phyloP scores from a whole-genome alignment of 2,329 filamentous ascomycete genomes.

The Calonectria multiphialidica region DNA sequence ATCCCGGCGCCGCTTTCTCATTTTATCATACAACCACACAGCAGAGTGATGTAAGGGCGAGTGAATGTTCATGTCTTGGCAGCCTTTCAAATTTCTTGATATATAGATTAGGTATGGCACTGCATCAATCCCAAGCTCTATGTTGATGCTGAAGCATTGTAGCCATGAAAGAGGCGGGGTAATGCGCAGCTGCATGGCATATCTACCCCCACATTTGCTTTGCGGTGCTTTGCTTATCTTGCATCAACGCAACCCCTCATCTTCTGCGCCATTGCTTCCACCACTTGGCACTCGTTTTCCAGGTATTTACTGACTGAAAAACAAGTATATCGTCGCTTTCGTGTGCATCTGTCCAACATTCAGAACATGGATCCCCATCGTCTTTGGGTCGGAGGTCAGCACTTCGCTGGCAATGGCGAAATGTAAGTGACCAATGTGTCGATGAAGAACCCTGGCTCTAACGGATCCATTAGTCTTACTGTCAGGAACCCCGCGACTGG shows the following conservation, averaged over 20 bases:
- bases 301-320: too few relatives aligned
- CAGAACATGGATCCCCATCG: constrained; percentile 10
- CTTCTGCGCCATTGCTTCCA: background rate
- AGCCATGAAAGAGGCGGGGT: background rate
- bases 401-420: constrained; percentile 54
- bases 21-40: too few relatives aligned
- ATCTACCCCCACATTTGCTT: background rate
- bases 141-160: background rate
- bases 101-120: too few relatives aligned
- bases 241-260: background rate
- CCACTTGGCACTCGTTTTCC: too few relatives aligned
- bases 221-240: background rate
- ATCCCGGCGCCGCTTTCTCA: too few relatives aligned
- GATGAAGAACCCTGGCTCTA: background rate
- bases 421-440: constrained; percentile 53
- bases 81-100: too few relatives aligned
- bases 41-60: too few relatives aligned
- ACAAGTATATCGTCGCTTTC: too few relatives aligned
- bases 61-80: too few relatives aligned
- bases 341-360: background rate
- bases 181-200: background rate
- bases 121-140: too few relatives aligned
- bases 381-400: constrained; percentile 43
- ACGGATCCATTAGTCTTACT: constrained; percentile 54
- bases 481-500: constrained; percentile 67